These are phyloP conservation scores for Skeletonema marinoi DNA, from an alignment of 108 stramenopile species.

Conservation along the genomic window DNA sequence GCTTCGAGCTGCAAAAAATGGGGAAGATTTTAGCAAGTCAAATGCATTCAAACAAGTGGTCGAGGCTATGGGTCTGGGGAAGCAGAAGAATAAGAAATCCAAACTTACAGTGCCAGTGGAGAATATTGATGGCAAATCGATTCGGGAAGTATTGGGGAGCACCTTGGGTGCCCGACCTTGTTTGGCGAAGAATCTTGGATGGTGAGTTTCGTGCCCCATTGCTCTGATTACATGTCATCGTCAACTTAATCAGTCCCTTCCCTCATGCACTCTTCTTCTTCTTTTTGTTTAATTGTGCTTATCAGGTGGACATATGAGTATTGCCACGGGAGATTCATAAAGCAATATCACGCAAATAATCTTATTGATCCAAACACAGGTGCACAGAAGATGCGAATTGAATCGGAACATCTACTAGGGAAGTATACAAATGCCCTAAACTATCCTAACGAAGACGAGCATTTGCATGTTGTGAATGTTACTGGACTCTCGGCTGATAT, in stretches of 20 bases:
- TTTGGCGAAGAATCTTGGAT: conserved; percentile 47
- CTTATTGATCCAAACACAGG: conserved; percentile 56
- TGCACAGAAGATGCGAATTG: conserved; percentile 16
- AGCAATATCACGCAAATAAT: conserved; percentile 72
- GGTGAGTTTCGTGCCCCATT: conserved; percentile 19
- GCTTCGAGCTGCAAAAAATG: conserved; percentile 5
- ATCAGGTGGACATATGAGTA: conserved; percentile 78
- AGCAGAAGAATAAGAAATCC: neutral
- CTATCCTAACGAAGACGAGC: conserved; percentile 65
- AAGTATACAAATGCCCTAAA: conserved; percentile 44
- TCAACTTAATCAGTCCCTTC: neutral
- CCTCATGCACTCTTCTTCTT: neutral
- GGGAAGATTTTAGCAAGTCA: conserved; percentile 10
- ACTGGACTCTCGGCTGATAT: conserved; percentile 38
- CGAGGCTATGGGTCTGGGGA: neutral
- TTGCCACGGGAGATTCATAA: conserved; percentile 63
- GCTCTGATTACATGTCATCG: neutral
- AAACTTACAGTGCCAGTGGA: neutral
- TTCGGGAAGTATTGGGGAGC: conserved; percentile 56
- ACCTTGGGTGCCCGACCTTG: conserved; percentile 38
- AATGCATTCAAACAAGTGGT: conserved; percentile 2
- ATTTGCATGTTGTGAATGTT: conserved; percentile 67
- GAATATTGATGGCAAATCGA: conserved; percentile 20
- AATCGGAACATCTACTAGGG: conserved; percentile 69
- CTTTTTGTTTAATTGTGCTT: neutral